Evolutionary conservation across 2,329 filamentous ascomycete species (phyloP), one percentile per base, ranked within the genome.

Genomic region (Hyphodiscus sp.): DNA sequence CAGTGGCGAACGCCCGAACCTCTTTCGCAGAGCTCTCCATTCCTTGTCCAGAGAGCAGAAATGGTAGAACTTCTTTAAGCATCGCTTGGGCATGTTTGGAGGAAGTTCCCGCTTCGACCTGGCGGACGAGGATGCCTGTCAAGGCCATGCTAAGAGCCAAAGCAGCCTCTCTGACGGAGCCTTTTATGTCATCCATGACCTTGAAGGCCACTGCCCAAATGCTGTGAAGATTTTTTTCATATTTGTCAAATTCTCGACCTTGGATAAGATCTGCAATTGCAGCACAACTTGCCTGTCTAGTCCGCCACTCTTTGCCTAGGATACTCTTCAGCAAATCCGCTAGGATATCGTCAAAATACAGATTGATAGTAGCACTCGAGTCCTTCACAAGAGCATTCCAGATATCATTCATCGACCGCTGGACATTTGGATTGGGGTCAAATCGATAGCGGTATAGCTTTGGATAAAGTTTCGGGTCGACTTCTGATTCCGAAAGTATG

Each of bases 331-430:
- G 75, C 7, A 97, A 74, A 67, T 99, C 94, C 10, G 85, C 77
- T 75, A 99, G 86, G 63, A 99, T 97, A 9, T 82, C 82, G 59
- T 95, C 87, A 65, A 97, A 96, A 69, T 97, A 80, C 18, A 78
- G 75, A 59, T 94, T 85, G 44, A 97, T 81, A 0, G 87, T 88
- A 0, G 80, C 77, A 18, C 82, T 84, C 1, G 89, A 81, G 62
- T 97, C 91, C 66, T 95, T 95, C 51, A 97, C 91, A n/a, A 99
- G 74, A 0, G 92, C 86, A 64, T 88, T 91, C 94, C 94, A 99
- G 60, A 99, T 97, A 58, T 95, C 90, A 53, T 95, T 91, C 94
- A 99, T 99, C 0, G 92, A 96, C 47, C 85, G 80, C 67, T 92
- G 89, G 13, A 97, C 94, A 59, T 95, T 96, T 1, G 85, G 79